Conservation (phyloP, 2,329 filamentous ascomycete species). For the Diaporthe sp. region DNA sequence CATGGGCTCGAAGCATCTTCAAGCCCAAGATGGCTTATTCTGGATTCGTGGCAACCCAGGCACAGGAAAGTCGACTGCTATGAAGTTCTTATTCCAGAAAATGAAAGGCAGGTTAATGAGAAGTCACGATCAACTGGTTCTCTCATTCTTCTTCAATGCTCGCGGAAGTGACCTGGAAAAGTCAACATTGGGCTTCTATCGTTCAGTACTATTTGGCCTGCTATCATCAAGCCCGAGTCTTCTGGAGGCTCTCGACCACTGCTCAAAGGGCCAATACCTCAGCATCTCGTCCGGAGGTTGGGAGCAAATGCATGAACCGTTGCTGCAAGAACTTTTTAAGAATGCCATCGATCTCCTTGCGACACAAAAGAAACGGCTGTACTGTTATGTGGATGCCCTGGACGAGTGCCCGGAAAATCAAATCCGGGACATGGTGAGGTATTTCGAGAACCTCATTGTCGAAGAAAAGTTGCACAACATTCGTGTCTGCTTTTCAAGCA, state of each 20-base stretch:
- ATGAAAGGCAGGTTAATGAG: constrained; percentile 38
- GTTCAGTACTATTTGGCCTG: constrained; percentile 63
- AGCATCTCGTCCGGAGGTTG: neutral
- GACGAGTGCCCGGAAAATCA: constrained; percentile 62
- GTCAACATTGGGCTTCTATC: constrained; percentile 62
- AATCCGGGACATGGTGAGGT: constrained; percentile 56
- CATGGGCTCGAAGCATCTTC: neutral
- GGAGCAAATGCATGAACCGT: constrained; percentile 25
- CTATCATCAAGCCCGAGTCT: constrained; percentile 53
- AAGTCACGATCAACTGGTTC: constrained; percentile 38
- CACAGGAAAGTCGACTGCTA: constrained; percentile 60
- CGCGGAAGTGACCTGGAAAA: constrained; percentile 59
- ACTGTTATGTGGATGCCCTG: constrained; percentile 56
- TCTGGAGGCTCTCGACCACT: constrained; percentile 49
- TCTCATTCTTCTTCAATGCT: constrained; percentile 65
- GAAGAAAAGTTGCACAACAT: constrained; percentile 45
- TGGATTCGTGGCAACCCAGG: constrained; percentile 64
- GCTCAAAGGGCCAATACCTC: neutral
- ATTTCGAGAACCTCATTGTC: constrained; percentile 55
- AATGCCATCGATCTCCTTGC: constrained; percentile 42
- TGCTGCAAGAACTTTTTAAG: constrained; percentile 45
- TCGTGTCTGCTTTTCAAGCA: constrained; percentile 58
- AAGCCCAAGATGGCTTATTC: neutral
- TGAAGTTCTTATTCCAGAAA: constrained; percentile 54
- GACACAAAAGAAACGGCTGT: neutral